Evolutionary conservation across 1,284 basidiomycete genomes (phyloP).

Genomic region (Entoloma clypeatum): DNA sequence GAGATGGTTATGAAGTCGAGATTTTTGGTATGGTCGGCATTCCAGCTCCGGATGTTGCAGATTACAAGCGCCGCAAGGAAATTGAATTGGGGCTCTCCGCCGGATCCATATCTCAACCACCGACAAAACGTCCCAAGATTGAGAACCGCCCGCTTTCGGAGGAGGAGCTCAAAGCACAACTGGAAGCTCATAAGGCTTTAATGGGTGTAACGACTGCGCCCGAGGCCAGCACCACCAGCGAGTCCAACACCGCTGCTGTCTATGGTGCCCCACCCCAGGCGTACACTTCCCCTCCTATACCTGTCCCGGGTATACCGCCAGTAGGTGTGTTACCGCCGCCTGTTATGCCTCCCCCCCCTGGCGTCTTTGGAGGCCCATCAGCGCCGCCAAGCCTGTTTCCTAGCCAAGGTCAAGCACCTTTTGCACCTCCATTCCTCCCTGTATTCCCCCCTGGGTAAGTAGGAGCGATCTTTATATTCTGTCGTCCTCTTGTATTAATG

Average conservation of each 20-base stretch:
- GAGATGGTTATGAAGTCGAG: constrained; percentile 97
- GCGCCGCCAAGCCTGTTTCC: constrained; percentile 27
- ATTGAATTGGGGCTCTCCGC: constrained; percentile 85
- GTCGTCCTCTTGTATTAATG: constrained; percentile 3
- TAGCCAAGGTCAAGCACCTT: constrained; percentile 30
- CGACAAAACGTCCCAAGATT: constrained; percentile 77
- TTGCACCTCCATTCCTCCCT: constrained; percentile 37
- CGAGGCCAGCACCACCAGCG: constrained; percentile 32
- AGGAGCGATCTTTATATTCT: neutral
- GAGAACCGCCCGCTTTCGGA: constrained; percentile 81
- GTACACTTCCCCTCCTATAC: constrained; percentile 54
- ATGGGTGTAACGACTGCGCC: constrained; percentile 69
- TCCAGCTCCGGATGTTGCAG: constrained; percentile 88
- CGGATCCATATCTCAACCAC: constrained; percentile 75
- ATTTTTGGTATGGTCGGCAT: constrained; percentile 99
- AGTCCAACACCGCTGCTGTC: constrained; percentile 47
- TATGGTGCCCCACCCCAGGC: constrained; percentile 68
- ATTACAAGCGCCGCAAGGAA: constrained; percentile 93
- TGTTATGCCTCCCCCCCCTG: constrained; percentile 27
- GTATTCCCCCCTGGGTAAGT: constrained; percentile 51
- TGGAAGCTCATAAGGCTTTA: constrained; percentile 87
- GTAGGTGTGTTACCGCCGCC: constrained; percentile 20
- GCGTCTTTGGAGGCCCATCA: constrained; percentile 22
- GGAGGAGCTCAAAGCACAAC: constrained; percentile 80
- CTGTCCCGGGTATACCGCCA: constrained; percentile 32